Percentiles rank a stretch among this genome's conserved stretches.
Evolutionary conservation across 805 yeast species (phyloP).

Genomic region (Metschnikowia matae): DNA sequence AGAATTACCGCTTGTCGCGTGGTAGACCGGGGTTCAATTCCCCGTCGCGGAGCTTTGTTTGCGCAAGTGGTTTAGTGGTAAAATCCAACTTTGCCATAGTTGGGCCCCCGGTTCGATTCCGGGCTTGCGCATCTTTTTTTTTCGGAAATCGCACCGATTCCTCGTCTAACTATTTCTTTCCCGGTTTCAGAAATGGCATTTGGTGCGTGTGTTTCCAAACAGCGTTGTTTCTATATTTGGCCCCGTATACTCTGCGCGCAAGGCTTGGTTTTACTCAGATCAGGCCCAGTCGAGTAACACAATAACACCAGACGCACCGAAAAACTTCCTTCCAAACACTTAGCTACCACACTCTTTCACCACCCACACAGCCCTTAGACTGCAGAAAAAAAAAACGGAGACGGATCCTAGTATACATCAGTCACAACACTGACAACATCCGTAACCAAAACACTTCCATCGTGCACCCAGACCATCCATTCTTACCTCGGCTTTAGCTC

Average conservation of each 20-base stretch:
- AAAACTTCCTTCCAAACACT: neutral
- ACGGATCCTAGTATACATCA: neutral
- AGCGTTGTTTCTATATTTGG: neutral
- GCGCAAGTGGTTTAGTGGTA: conserved; percentile 23
- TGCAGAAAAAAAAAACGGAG: neutral
- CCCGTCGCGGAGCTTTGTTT: conserved; percentile 18
- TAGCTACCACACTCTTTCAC: neutral
- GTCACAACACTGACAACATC: too few species aligned
- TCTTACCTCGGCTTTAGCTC: neutral
- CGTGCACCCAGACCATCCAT: neutral
- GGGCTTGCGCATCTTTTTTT: conserved; percentile 19
- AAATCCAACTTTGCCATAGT: conserved; percentile 21
- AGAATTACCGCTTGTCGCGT: conserved; percentile 23
- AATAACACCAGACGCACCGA: conserved; percentile 3
- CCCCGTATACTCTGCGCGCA: neutral
- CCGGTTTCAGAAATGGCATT: neutral
- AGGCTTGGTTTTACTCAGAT: neutral
- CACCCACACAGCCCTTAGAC: neutral
- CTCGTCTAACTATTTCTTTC: neutral
- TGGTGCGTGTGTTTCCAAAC: neutral
- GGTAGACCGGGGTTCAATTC: conserved; percentile 22
- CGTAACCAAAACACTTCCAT: neutral
- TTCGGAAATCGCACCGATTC: neutral
- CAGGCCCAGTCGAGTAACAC: conserved; percentile 1
- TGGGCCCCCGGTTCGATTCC: conserved; percentile 23